Evolutionary conservation across 106 monocot species (phyloP).

Genomic region (Phalaenopsis aphrodite): DNA sequence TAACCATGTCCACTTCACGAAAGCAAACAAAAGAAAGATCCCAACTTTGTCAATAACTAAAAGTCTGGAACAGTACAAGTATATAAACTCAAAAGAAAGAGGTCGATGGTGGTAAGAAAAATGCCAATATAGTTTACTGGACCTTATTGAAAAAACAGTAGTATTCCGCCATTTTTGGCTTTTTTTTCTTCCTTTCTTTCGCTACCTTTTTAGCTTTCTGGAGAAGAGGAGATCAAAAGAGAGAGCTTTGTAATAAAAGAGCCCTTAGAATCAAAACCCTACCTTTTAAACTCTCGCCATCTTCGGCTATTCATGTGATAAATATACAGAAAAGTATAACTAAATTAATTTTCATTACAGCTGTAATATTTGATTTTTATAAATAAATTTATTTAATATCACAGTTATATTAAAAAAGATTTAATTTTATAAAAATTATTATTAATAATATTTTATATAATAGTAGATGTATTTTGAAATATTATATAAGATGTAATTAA

Average conservation of each 20-base stretch:
- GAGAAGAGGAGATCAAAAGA: not conserved
- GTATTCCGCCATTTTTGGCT: slow-evolving; percentile 20
- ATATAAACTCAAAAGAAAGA: not conserved
- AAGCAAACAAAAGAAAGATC: not conserved
- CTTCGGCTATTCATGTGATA: not conserved
- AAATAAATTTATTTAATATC: too few species aligned
- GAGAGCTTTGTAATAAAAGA: not conserved
- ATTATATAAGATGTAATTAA: too few species aligned
- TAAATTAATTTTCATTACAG: too few species aligned
- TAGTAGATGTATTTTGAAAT: too few species aligned
- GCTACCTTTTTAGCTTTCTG: not conserved
- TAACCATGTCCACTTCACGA: not conserved
- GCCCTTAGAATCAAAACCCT: not conserved
- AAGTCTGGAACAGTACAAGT: not conserved
- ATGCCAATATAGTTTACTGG: not conserved
- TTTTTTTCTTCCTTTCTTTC: too few species aligned
- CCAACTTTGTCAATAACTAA: not conserved
- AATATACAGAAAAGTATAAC: not conserved
- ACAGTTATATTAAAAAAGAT: too few species aligned
- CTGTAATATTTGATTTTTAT: too few species aligned
- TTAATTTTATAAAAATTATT: too few species aligned
- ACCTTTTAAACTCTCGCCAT: not conserved
- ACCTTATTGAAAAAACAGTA: slow-evolving; percentile 36
- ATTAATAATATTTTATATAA: too few species aligned
- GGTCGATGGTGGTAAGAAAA: not conserved